Conservation (phyloP, 1,139 yeast species). For the Magnusiomyces tetraspermus region DNA sequence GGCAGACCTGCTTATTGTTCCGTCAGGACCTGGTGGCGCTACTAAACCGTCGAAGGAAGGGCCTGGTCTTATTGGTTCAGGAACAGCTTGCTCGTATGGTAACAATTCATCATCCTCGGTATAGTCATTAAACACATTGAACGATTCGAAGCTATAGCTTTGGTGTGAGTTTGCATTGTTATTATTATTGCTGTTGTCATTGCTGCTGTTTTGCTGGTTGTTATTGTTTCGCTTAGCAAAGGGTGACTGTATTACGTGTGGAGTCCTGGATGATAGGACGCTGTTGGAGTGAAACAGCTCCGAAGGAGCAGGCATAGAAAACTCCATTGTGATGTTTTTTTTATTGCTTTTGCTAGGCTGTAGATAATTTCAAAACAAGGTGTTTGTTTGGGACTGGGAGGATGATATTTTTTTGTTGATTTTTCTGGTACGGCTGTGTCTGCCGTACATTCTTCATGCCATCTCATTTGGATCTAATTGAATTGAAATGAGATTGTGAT, state of each 20-base stretch:
- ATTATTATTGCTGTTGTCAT: conserved; percentile 1
- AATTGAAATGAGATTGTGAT: no score
- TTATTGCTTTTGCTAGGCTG: no score
- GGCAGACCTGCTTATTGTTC: not conserved
- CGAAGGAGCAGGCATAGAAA: not conserved
- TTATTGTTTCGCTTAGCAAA: not conserved
- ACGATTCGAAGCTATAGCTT: not conserved
- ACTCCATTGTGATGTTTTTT: not conserved
- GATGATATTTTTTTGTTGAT: no score
- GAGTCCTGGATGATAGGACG: not conserved
- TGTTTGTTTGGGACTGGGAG: no score
- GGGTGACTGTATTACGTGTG: conserved; percentile 4
- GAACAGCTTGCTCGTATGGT: conserved; percentile 1
- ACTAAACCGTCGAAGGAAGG: not conserved
- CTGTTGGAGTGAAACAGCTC: not conserved
- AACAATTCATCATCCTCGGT: conserved; percentile 2
- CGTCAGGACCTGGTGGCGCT: conserved; percentile 6
- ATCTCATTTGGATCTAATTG: no score
- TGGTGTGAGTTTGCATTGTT: not conserved
- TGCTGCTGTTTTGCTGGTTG: not conserved
- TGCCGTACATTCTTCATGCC: no score
- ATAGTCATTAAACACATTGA: conserved; percentile 4
- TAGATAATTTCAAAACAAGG: no score
- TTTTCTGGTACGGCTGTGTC: no score
- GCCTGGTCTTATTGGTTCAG: not conserved